Evolutionary conservation across 2,329 filamentous ascomycete species (phyloP).

Genomic region (Ophiostoma ips): DNA sequence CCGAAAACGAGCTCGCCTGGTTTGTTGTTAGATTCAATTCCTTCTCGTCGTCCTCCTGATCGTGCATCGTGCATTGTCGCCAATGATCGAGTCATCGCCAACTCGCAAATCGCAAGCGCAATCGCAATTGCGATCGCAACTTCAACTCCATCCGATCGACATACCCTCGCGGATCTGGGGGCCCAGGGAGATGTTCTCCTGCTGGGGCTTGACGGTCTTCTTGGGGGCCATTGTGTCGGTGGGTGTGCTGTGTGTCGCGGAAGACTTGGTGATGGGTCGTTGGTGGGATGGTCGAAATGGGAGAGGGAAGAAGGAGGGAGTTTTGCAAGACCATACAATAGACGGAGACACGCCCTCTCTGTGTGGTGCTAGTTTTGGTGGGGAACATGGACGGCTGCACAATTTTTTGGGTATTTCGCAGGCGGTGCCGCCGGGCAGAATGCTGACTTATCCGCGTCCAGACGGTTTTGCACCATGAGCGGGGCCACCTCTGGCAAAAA

Average conservation of each 20-base stretch:
- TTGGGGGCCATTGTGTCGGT: conserved; percentile 77
- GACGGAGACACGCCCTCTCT: conserved; percentile 16
- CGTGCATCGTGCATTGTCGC: no score
- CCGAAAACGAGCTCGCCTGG: conserved; percentile 93
- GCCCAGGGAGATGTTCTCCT: conserved; percentile 98
- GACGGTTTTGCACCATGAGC: neutral
- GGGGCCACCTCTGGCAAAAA: neutral
- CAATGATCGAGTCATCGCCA: no score
- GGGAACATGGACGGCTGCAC: neutral
- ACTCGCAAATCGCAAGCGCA: no score
- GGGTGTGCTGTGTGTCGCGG: conserved; percentile 16
- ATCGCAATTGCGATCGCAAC: no score
- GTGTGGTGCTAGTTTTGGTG: conserved; percentile 8
- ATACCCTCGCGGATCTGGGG: conserved; percentile 91
- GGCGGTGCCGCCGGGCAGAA: conserved; percentile 11
- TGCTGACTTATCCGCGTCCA: neutral
- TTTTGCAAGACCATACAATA: neutral
- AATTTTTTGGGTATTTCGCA: neutral
- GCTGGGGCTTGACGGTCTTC: conserved; percentile 68
- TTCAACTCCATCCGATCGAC: no score
- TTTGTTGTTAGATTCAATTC: neutral
- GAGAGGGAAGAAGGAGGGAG: neutral
- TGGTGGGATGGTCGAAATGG: conserved; percentile 14
- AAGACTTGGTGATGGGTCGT: no score
- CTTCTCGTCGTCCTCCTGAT: neutral